phyloP scores from a whole-genome alignment of 768 basidiomycete species.

The Omphalotus guepiniiformis region DNA sequence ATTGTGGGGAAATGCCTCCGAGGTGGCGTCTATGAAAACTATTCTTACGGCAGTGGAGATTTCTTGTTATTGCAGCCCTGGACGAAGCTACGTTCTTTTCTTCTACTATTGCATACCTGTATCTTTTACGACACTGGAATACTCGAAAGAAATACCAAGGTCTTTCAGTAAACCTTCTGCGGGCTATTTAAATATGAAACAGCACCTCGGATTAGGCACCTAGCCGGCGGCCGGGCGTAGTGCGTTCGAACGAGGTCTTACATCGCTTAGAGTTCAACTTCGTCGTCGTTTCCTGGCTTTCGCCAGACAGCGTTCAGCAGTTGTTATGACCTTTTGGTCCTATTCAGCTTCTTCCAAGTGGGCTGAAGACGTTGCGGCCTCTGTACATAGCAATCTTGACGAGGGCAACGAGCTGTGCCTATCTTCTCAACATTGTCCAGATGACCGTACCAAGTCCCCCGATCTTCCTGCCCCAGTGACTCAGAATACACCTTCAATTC shows the following conservation, averaged over 20 bases:
- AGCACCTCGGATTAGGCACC: no score
- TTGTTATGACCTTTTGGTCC: constrained; percentile 7
- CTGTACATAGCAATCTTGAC: background rate
- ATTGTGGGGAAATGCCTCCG: background rate
- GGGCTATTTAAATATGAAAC: no score
- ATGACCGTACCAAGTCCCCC: background rate
- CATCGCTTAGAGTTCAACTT: no score
- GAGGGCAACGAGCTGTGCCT: background rate
- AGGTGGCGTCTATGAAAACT: background rate
- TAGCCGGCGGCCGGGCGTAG: background rate
- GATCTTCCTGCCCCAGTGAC: constrained; percentile 5
- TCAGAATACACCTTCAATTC: background rate
- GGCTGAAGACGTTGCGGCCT: constrained; percentile 9
- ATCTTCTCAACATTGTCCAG: no score
- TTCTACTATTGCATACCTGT: no score
- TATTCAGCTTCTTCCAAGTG: constrained; percentile 8
- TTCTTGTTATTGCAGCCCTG: background rate
- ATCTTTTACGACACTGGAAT: no score
- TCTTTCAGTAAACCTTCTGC: no score
- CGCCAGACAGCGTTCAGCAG: constrained; percentile 1
- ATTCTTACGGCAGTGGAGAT: background rate
- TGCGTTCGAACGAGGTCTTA: background rate
- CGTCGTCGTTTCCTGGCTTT: no score
- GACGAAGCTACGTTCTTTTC: background rate
- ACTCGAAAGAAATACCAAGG: no score